Conservation (phyloP, 345 rosid species). For the Anacardium occidentale region DNA sequence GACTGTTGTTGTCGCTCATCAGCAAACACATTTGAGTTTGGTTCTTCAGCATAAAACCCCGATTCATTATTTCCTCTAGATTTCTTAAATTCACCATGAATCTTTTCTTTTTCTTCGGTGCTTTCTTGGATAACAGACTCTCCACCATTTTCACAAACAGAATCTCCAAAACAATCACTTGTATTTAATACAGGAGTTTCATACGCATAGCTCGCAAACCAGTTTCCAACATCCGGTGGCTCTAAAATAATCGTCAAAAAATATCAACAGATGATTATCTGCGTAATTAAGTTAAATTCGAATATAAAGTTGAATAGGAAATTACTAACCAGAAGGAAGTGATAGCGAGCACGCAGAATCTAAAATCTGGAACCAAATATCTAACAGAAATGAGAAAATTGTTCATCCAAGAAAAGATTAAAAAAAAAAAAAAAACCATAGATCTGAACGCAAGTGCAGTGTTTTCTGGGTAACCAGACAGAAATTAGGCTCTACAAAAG, state of each 20-base stretch:
- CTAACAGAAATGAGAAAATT: background rate
- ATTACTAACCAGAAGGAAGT: constrained; percentile 29
- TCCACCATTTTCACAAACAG: constrained; percentile 12
- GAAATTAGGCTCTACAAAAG: background rate
- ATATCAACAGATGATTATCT: background rate
- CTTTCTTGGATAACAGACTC: constrained; percentile 11
- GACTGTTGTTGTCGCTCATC: constrained; percentile 14
- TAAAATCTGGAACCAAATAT: constrained; percentile 14
- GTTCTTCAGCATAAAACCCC: constrained; percentile 1
- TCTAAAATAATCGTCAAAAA: constrained; percentile 32
- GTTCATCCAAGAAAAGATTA: background rate
- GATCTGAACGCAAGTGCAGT: background rate
- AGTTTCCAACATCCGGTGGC: constrained; percentile 57
- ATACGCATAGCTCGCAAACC: constrained; percentile 62
- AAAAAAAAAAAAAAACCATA: background rate
- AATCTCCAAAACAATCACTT: constrained; percentile 23
- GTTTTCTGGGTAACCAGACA: background rate
- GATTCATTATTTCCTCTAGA: constrained; percentile 17
- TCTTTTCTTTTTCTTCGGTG: background rate
- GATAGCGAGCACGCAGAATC: constrained; percentile 19
- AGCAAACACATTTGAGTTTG: constrained; percentile 11
- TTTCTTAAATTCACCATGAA: constrained; percentile 7
- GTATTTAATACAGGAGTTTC: constrained; percentile 47
- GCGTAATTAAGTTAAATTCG: background rate
- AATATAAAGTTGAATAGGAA: background rate